Base-by-base conservation (phyloP, 2,329 filamentous ascomycete species). In the Epichloe amarillans region DNA sequence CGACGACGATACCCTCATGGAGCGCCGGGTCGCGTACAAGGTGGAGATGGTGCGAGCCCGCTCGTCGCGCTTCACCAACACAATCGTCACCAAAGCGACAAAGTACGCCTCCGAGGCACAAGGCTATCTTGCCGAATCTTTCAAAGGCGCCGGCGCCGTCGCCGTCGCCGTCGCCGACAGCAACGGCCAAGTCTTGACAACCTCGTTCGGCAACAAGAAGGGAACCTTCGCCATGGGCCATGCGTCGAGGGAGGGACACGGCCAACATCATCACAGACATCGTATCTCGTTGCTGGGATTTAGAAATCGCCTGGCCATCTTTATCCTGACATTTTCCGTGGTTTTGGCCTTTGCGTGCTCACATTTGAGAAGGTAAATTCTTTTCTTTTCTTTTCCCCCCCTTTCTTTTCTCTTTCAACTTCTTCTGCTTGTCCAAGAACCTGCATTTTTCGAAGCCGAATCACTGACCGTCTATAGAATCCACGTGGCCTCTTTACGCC, bases 161-260 rank as follows among this genome's bases (percentile, higher is more conserved):
- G 38, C 52, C 12, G 55, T 59, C 17, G 53, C 51, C 50, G 53
- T 56, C 38, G 40, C 52, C 12, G 55, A 60, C 19, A 23, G 47
- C 43, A 54, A 57, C n/a, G 55, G 53, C 39, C 53, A 58, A 2
- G 5, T 58, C 21, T 42, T 58, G 46, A 36, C 53, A 3, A 14
- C 51, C 3, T 26, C 51, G 4, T 51, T 51, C 30, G 52, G 45
- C 30, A 30, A 37, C 8, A 50, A 49, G 5, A 17, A 35, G 4
- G 8, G 39, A 7, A 46, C 46, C 41, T 23, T 51, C 10, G 19
- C 38, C 1, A 19, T n/a, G 6, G 42, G 19, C 30, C 23, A 26
- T 4, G 17, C 15, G 1, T 43, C 30, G 23, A 26, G 42, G 42
- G 41, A 41, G 6, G 36, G 40, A 5, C n/a, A 44, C 21, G 33